Evolutionary conservation across 2,329 filamentous ascomycete genomes (phyloP).

Genomic region (Orbilia javanica): DNA sequence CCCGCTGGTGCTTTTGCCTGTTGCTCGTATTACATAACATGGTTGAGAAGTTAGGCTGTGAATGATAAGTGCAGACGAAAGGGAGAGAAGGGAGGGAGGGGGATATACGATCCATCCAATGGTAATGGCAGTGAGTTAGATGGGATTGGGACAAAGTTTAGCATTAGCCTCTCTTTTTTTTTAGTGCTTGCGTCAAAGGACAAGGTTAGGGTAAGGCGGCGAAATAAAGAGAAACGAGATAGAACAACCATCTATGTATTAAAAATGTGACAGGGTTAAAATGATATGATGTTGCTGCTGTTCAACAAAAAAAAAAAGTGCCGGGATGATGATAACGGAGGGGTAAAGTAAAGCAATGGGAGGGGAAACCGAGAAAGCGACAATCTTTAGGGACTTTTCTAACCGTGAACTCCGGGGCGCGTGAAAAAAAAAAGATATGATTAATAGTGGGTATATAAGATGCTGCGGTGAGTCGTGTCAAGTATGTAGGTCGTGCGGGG

Average conservation of each 20-base stretch:
- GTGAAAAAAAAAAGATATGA: constrained; percentile 4
- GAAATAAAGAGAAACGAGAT: background rate
- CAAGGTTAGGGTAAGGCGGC: background rate
- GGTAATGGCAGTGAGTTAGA: background rate
- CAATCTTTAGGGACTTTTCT: constrained; percentile 13
- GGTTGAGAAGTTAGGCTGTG: background rate
- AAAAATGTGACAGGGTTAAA: constrained; percentile 17
- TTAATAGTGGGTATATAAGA: constrained; percentile 16
- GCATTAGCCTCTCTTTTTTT: background rate
- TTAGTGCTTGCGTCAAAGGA: background rate
- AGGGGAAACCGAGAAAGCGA: constrained; percentile 8
- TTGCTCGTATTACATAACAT: constrained; percentile 6
- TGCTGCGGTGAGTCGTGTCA: constrained; percentile 23
- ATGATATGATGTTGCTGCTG: constrained; percentile 10
- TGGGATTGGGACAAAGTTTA: background rate
- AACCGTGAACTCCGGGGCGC: constrained; percentile 13
- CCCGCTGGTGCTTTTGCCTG: background rate
- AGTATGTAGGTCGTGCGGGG: constrained; percentile 18
- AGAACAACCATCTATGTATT: background rate
- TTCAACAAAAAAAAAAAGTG: background rate
- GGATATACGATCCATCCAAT: constrained; percentile 2
- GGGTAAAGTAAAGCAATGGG: background rate
- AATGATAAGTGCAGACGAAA: constrained; percentile 10
- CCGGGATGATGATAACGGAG: constrained; percentile 1
- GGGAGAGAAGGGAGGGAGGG: background rate